Evolutionary conservation across 495 filamentous ascomycete species (phyloP).

Genomic region (Hypoxylon intermedium): DNA sequence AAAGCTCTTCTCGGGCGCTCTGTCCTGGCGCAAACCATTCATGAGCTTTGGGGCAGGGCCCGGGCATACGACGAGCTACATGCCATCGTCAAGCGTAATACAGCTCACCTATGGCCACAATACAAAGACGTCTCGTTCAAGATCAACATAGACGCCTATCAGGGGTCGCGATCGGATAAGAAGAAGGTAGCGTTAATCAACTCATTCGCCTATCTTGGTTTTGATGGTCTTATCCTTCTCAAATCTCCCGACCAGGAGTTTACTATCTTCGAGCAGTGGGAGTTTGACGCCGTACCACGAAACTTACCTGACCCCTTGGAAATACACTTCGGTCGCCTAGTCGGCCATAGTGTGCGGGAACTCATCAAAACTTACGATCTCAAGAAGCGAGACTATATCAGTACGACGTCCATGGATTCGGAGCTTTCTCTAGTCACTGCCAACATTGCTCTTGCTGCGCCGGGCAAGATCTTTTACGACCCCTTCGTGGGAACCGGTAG

Average conservation of each 20-base stretch:
- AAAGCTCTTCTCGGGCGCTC: slow-evolving; percentile 71
- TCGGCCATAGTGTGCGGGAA: slow-evolving; percentile 68
- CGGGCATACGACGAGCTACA: slow-evolving; percentile 72
- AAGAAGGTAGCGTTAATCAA: slow-evolving; percentile 76
- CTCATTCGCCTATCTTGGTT: slow-evolving; percentile 77
- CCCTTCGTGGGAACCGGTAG: slow-evolving; percentile 95
- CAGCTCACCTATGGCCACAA: slow-evolving; percentile 66
- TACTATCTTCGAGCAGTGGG: slow-evolving; percentile 80
- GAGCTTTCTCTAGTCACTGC: slow-evolving; percentile 91
- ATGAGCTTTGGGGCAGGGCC: slow-evolving; percentile 87
- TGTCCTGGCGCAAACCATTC: slow-evolving; percentile 80
- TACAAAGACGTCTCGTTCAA: slow-evolving; percentile 74
- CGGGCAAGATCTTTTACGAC: slow-evolving; percentile 86
- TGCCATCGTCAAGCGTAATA: slow-evolving; percentile 62
- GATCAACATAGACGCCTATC: slow-evolving; percentile 81
- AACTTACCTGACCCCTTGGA: slow-evolving; percentile 59
- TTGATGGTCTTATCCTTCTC: slow-evolving; percentile 78
- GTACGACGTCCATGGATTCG: slow-evolving; percentile 95
- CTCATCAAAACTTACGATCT: slow-evolving; percentile 79
- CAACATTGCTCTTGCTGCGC: slow-evolving; percentile 82
- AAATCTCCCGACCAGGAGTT: slow-evolving; percentile 75
- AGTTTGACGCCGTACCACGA: slow-evolving; percentile 54
- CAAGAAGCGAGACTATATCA: slow-evolving; percentile 92
- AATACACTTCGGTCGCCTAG: slow-evolving; percentile 74
- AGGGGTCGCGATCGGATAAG: slow-evolving; percentile 65